Percentiles rank a stretch among this genome's conserved stretches.
These are phyloP conservation scores for Staphylotrichum longicolle DNA, from an alignment of 495 filamentous ascomycete species.

Conservation along the genomic window DNA sequence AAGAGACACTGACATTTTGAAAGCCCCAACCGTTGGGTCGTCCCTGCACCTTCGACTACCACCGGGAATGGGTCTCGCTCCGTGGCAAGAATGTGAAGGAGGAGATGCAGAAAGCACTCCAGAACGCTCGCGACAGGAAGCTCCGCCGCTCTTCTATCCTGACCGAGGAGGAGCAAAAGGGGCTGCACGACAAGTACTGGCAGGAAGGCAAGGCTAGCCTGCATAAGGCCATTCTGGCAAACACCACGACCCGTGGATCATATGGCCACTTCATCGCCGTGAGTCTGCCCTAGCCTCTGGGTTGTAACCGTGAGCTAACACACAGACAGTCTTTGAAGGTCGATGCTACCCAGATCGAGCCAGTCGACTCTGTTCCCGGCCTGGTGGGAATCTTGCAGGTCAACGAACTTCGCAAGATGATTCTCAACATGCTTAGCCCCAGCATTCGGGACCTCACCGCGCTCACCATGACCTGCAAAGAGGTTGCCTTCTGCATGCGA, in stretches of 20 bases:
- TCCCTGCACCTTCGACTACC: slow-evolving; percentile 4
- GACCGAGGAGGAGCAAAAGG: neutral
- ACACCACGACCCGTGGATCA: neutral
- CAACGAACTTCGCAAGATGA: slow-evolving; percentile 7
- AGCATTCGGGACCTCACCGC: slow-evolving; percentile 22
- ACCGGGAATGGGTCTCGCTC: slow-evolving; percentile 9
- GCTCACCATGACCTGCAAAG: slow-evolving; percentile 20
- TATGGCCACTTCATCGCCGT: slow-evolving; percentile 10
- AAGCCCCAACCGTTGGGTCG: neutral
- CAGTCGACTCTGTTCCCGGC: neutral
- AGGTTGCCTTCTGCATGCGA: neutral
- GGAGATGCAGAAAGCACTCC: slow-evolving; percentile 6
- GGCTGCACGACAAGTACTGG: neutral
- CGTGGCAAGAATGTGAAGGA: neutral
- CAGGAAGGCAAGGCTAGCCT: neutral
- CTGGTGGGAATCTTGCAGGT: slow-evolving; percentile 12
- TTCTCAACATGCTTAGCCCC: slow-evolving; percentile 15
- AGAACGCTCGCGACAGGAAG: neutral
- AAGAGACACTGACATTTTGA: neutral
- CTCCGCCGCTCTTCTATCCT: slow-evolving; percentile 1
- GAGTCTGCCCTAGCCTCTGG: neutral
- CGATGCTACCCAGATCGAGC: neutral
- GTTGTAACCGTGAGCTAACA: neutral
- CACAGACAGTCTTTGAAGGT: neutral
- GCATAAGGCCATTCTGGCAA: neutral